Evolutionary conservation across 1,139 yeast species (phyloP).

Genomic region (Debaryomyces coudertii): DNA sequence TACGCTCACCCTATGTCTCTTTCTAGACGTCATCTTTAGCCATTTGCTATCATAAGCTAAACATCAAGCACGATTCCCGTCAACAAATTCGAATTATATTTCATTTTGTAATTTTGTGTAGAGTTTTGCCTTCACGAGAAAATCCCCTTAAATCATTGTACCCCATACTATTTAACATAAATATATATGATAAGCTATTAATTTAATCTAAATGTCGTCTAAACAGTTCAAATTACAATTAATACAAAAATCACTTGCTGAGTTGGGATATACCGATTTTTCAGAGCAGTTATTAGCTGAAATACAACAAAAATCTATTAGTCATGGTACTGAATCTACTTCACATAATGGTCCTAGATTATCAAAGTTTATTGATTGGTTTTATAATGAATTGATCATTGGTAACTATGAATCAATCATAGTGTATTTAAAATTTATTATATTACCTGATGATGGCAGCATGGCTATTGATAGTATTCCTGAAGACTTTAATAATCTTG

Average conservation of each 20-base stretch:
- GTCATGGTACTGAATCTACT: slow-evolving; percentile 1
- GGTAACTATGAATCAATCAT: slow-evolving; percentile 30
- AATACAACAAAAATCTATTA: slow-evolving; percentile 3
- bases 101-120: background rate
- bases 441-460: slow-evolving; percentile 6
- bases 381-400: slow-evolving; percentile 22
- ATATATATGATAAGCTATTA: background rate
- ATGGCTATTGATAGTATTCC: slow-evolving; percentile 12
- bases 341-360: slow-evolving; percentile 2
- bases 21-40: slow-evolving; percentile 16
- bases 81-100: background rate
- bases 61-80: background rate
- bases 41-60: background rate
- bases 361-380: slow-evolving; percentile 26
- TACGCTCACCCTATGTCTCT: slow-evolving; percentile 37
- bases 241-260: slow-evolving; percentile 34
- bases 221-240: slow-evolving; percentile 36
- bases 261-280: slow-evolving; percentile 29
- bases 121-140: slow-evolving; percentile 5
- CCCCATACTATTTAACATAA: slow-evolving; percentile 1
- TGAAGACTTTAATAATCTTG: slow-evolving; percentile 6
- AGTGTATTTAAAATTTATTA: slow-evolving; percentile 16
- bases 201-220: slow-evolving; percentile 21
- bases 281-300: slow-evolving; percentile 13
- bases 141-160: background rate